Percentiles rank a stretch among this genome's conserved stretches.
Evolutionary conservation across 768 basidiomycete species (phyloP).

Genomic region (Leccinum ochraceum): DNA sequence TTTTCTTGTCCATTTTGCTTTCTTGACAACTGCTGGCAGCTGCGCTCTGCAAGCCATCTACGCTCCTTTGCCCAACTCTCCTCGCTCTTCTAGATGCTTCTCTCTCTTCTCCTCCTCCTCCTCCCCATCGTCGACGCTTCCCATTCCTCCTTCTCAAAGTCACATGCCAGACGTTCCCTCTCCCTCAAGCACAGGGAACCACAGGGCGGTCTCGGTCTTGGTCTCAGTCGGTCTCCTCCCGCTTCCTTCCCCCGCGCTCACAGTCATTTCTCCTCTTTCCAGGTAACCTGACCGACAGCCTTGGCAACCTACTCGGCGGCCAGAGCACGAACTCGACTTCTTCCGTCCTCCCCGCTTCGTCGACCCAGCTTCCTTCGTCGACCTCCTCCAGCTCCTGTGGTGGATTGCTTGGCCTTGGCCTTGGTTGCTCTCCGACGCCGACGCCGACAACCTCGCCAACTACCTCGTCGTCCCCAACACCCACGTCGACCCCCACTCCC

Average conservation of each 20-base stretch:
- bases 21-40: conserved; percentile 1
- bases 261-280: background rate
- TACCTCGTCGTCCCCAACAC: background rate
- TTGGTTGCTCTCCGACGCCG: conserved; percentile 20
- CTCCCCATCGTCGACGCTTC: conserved; percentile 32
- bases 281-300: background rate
- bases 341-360: conserved; percentile 12
- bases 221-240: conserved; percentile 8
- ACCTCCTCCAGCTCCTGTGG: conserved; percentile 11
- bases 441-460: conserved; percentile 1
- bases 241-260: background rate
- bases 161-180: conserved; percentile 34
- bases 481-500: background rate
- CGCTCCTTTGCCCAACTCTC: conserved; percentile 40
- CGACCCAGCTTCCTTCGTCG: conserved; percentile 6
- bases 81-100: conserved; percentile 28
- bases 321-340: conserved; percentile 8
- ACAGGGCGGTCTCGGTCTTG: conserved; percentile 14
- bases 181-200: conserved; percentile 24
- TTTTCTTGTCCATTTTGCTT: background rate
- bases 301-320: background rate
- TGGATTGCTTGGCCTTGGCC: conserved; percentile 21
- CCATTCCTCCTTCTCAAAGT: conserved; percentile 40
- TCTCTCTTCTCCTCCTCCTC: conserved; percentile 32
- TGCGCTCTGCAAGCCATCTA: conserved; percentile 25